Base-by-base conservation (phyloP, 1,284 basidiomycete species). In the Trametes hirsuta region DNA sequence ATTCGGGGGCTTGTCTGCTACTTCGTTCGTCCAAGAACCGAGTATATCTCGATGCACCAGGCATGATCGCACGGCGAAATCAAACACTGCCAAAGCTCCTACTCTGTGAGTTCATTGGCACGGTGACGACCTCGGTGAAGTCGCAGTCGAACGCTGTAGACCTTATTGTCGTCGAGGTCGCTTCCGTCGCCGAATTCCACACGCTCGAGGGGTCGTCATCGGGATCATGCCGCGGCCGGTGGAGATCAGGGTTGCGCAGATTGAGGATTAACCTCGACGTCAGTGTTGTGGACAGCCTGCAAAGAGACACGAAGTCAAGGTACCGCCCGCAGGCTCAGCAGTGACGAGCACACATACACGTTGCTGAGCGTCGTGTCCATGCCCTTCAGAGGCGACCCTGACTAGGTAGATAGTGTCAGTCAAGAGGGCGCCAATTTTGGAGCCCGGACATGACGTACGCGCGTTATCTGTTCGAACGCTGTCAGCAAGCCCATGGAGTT, bases 241-340 rank as follows among this genome's bases (percentile, higher is more conserved):
- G 54, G 1, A 61, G 52, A 11, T 48, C 58, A 11, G 66, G 64
- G 36, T 66, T 56, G 11, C 66, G 64, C 10, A 68, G 46, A 37
- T 65, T 68, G 36, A 68, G 64, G 5, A 68, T 63, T 0, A 64
- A 48, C 14, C 64, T 56, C 1, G 66, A 63, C 11, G 62, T 62
- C 11, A 68, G 50, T 1, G 59, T 63, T 11, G 63, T 63, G 6
- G 66, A 62, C 1, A 68, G 37, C 6, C 64, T 66, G 44, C 1
- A 18, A 4, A 34, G 1, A 40, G 2, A 34, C 3, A 10, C 1
- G 11, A 18, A 12, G 21, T 2, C 15, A 22, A 15, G 15, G 15
- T 18, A 8, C 22, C 44, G 25, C 42, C n/a, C 10, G 15, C 25
- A 35, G n/a, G 25, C 30, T 34, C 12, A 14, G 14, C 18, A 4